Evolutionary conservation across 2,329 filamentous ascomycete species (phyloP).

Genomic region (Sporothrix mexicana): DNA sequence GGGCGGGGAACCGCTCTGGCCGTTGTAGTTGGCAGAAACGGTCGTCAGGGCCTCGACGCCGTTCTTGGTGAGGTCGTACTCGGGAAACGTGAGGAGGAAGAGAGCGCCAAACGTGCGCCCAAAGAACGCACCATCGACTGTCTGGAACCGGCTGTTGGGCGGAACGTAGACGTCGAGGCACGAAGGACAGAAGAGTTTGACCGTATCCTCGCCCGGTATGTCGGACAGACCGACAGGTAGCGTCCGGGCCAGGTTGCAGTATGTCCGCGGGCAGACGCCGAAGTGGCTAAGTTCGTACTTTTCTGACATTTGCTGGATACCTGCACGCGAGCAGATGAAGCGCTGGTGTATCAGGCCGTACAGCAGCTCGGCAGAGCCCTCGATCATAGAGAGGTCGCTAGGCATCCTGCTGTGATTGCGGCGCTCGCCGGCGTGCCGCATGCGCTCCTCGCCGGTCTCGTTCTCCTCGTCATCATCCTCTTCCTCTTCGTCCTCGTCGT

Average conservation of each 20-base stretch:
- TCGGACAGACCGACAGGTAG: slow-evolving; percentile 93
- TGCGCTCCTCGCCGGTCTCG: slow-evolving; percentile 69
- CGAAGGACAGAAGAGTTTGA: slow-evolving; percentile 97
- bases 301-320: slow-evolving; percentile 98
- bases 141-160: slow-evolving; percentile 95
- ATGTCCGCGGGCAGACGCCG: slow-evolving; percentile 90
- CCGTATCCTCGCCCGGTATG: slow-evolving; percentile 93
- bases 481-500: slow-evolving; percentile 84
- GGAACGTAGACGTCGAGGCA: slow-evolving; percentile 97
- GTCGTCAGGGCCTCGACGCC: slow-evolving; percentile 63
- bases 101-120: slow-evolving; percentile 95
- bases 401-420: slow-evolving; percentile 83
- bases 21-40: slow-evolving; percentile 36
- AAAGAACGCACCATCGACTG: slow-evolving; percentile 97
- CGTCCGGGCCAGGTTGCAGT: slow-evolving; percentile 88
- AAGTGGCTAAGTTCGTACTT: slow-evolving; percentile 98
- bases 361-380: slow-evolving; percentile 96
- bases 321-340: slow-evolving; percentile 94
- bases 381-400: slow-evolving; percentile 92
- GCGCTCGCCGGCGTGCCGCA: slow-evolving; percentile 64
- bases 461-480: slow-evolving; percentile 78
- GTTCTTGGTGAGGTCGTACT: slow-evolving; percentile 83
- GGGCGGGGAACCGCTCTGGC: slow-evolving; percentile 35
- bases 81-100: slow-evolving; percentile 98
- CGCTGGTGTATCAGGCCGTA: slow-evolving; percentile 98